phyloP scores from a whole-genome alignment of 306 rosid species.

The Quercus aquifolioides region DNA sequence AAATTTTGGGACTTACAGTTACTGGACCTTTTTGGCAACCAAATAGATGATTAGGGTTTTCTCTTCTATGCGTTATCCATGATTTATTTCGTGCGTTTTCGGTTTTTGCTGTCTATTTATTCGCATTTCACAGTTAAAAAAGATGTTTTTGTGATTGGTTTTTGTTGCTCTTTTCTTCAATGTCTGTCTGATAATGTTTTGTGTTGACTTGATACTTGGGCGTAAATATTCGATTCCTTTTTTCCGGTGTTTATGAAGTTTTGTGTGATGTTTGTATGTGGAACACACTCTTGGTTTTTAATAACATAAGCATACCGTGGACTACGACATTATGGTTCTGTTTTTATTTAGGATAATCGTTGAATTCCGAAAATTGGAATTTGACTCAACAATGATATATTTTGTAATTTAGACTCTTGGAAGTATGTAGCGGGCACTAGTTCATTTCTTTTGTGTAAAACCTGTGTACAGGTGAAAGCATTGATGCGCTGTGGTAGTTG shows the following conservation, averaged over 20 bases:
- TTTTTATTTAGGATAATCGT: not conserved
- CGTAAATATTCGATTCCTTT: no score
- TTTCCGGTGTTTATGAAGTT: not conserved
- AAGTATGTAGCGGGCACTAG: not conserved
- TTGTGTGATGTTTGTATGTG: no score
- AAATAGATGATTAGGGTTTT: no score
- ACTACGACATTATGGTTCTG: not conserved
- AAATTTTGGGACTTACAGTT: no score
- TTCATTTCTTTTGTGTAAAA: not conserved
- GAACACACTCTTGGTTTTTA: no score
- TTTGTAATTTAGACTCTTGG: not conserved
- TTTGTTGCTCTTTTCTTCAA: not conserved
- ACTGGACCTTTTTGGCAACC: no score
- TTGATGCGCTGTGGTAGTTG: conserved; percentile 41
- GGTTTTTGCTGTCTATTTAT: not conserved
- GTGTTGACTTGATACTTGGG: no score
- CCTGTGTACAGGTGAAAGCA: conserved; percentile 24
- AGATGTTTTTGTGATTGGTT: not conserved
- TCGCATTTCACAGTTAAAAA: not conserved
- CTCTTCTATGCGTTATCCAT: no score
- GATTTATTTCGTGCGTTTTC: not conserved
- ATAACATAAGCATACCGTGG: not conserved
- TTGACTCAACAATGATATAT: not conserved
- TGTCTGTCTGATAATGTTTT: not conserved
- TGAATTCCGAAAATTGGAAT: not conserved